A percentile compares a stretch with the other conserved stretches of the same genome.
These are phyloP conservation scores for Malus hybrid DNA, from an alignment of 331 rosid genomes.

Conservation along the genomic window DNA sequence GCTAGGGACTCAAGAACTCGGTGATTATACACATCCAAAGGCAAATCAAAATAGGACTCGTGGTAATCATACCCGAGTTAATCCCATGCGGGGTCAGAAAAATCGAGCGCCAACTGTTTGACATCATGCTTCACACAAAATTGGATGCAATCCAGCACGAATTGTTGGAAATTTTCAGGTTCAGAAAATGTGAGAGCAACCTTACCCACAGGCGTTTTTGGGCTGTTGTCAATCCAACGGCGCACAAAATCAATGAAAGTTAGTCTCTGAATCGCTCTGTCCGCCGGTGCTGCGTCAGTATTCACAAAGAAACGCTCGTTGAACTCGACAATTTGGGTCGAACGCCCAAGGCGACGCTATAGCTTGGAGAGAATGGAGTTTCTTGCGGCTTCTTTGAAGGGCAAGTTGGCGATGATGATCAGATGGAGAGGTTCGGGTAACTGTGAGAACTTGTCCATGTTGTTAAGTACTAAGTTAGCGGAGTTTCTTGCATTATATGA, in stretches of 20 bases:
- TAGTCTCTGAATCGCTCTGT: neutral
- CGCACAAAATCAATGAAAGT: conserved; percentile 20
- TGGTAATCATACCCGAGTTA: no score
- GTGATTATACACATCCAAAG: conserved; percentile 8
- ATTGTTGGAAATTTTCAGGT: neutral
- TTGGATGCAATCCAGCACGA: neutral
- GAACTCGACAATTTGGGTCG: conserved; percentile 18
- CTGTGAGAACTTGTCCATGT: conserved; percentile 3
- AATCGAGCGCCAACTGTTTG: neutral
- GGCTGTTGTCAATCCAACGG: neutral
- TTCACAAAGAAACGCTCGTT: conserved; percentile 23
- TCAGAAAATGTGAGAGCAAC: conserved; percentile 21
- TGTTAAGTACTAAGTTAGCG: neutral
- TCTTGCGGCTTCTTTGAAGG: conserved; percentile 43
- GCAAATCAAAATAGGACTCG: conserved; percentile 13
- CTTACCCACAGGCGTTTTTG: neutral
- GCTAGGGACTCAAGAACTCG: conserved; percentile 15
- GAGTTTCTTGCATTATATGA: neutral
- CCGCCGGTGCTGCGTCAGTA: neutral
- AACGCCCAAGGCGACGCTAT: conserved; percentile 30
- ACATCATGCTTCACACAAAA: conserved; percentile 5
- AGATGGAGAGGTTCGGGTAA: conserved; percentile 16
- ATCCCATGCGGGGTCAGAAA: no score
- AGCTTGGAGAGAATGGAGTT: conserved; percentile 30
- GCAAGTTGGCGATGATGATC: conserved; percentile 23